Base-by-base conservation (phyloP, 257 asterid species). In the Cruciata laevipes region DNA sequence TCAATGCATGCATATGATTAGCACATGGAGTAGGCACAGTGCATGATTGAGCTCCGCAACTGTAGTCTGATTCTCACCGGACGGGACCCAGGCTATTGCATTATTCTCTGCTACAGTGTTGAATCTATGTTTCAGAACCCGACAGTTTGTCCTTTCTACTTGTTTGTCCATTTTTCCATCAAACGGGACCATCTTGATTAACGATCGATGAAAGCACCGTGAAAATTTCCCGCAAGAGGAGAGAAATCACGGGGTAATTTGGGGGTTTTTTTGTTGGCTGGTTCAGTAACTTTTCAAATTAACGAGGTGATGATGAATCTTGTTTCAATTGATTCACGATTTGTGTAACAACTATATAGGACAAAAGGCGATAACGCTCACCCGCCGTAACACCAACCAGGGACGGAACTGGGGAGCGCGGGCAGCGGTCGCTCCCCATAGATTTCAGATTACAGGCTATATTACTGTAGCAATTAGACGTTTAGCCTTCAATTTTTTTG, bases 131-230 rank as follows among this genome's bases (percentile, higher is more conserved):
- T 47, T 47, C 21, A 5, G 23, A 47, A 53, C 60, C 9, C 60
- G 27, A 53, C 60, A 53, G 1, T 53, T 53, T 53, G 27, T 53
- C 38, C 44, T 55, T 67, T 59, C 25, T 67, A 62, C 35, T 55
- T 61, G 66, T 35, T 35, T 33, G 53, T 55, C 55, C 55, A 21
- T 14, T 67, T 23, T 35, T 52, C 66, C 24, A 13, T 18, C 38
- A 47, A 32, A 38, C 55, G 16, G 55, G 55, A 47, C 55, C 55
- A 47, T 5, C 55, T 14, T 14, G 20, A 47, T 47, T n/a, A 42
- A 13, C 51, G 51, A 42, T 42, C 51, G 51, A 13, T 11, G 51
- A 42, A 42, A 42, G 51, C 51, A 42, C 51, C 51, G 5, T 42
- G 51, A 3, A 42, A 42, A 42, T 1, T 42, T 17, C 17, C 17